Evolutionary conservation across 2,329 filamentous ascomycete genomes (phyloP).

Genomic region (Elsinoe batatas): DNA sequence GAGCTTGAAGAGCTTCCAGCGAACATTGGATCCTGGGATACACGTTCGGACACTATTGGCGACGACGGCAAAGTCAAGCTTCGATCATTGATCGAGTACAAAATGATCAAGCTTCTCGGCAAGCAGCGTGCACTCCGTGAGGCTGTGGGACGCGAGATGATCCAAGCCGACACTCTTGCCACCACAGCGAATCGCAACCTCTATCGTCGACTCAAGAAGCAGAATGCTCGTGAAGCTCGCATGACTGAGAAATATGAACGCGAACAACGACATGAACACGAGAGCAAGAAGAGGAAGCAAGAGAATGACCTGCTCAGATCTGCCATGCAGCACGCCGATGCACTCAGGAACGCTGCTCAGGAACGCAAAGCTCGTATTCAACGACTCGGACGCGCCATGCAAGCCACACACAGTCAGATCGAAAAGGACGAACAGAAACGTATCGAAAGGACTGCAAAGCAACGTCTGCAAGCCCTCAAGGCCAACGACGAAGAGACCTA

Average conservation of each 20-base stretch:
- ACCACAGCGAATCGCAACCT: conserved; percentile 91
- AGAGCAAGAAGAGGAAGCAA: conserved; percentile 96
- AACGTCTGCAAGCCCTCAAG: conserved; percentile 97
- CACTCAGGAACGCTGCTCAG: conserved; percentile 59
- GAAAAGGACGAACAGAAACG: conserved; percentile 99
- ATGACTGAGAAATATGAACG: conserved; percentile 99
- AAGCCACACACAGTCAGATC: conserved; percentile 83
- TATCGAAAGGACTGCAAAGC: conserved; percentile 93
- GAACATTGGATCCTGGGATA: conserved; percentile 81
- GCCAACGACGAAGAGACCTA: conserved; percentile 99
- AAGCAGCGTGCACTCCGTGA: conserved; percentile 82
- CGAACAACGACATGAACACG: conserved; percentile 90
- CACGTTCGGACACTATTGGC: conserved; percentile 56
- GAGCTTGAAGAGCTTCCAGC: conserved; percentile 77
- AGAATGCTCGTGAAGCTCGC: conserved; percentile 84
- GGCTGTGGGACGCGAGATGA: conserved; percentile 81
- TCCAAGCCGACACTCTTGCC: conserved; percentile 88
- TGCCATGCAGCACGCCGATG: conserved; percentile 70
- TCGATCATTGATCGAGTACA: conserved; percentile 90
- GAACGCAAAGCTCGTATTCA: conserved; percentile 64
- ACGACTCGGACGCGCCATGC: conserved; percentile 85
- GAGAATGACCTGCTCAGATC: conserved; percentile 85
- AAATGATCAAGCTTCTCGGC: conserved; percentile 75
- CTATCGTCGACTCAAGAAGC: conserved; percentile 94
- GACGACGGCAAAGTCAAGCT: conserved; percentile 76